phyloP scores from a whole-genome alignment of 352 stramenopile genomes.

The Pythium aquatile region DNA sequence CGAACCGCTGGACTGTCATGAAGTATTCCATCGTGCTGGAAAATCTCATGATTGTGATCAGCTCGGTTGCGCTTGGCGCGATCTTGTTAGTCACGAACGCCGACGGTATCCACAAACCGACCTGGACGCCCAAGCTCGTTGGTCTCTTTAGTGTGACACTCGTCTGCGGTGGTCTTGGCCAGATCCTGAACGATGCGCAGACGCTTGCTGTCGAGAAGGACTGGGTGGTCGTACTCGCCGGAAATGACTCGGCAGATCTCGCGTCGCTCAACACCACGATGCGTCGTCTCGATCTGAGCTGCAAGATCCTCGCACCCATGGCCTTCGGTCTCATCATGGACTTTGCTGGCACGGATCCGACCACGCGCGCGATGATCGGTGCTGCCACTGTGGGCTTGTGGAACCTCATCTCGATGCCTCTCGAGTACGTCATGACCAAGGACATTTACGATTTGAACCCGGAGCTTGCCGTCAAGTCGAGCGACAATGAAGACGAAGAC shows the following conservation, averaged over 20 bases:
- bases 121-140: slow-evolving; percentile 48
- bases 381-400: slow-evolving; percentile 64
- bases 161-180: slow-evolving; percentile 64
- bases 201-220: slow-evolving; percentile 81
- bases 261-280: slow-evolving; percentile 74
- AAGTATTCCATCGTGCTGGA: slow-evolving; percentile 71
- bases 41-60: slow-evolving; percentile 76
- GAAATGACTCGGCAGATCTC: slow-evolving; percentile 42
- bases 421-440: slow-evolving; percentile 74
- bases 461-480: slow-evolving; percentile 36
- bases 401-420: slow-evolving; percentile 75
- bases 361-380: slow-evolving; percentile 60
- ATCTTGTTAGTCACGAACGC: slow-evolving; percentile 70
- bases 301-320: slow-evolving; percentile 73
- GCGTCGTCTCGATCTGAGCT: slow-evolving; percentile 78
- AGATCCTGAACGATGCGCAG: slow-evolving; percentile 75
- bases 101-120: slow-evolving; percentile 49
- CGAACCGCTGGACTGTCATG: slow-evolving; percentile 70
- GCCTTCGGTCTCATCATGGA: slow-evolving; percentile 82
- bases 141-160: slow-evolving; percentile 51
- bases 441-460: slow-evolving; percentile 65
- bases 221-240: slow-evolving; percentile 84
- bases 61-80: slow-evolving; percentile 50
- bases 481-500: slow-evolving; percentile 14
- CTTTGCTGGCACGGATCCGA: slow-evolving; percentile 60